Evolutionary conservation across 2,329 filamentous ascomycete species (phyloP), one percentile per base, ranked within the genome.

Genomic region (Aspergillus texensis): DNA sequence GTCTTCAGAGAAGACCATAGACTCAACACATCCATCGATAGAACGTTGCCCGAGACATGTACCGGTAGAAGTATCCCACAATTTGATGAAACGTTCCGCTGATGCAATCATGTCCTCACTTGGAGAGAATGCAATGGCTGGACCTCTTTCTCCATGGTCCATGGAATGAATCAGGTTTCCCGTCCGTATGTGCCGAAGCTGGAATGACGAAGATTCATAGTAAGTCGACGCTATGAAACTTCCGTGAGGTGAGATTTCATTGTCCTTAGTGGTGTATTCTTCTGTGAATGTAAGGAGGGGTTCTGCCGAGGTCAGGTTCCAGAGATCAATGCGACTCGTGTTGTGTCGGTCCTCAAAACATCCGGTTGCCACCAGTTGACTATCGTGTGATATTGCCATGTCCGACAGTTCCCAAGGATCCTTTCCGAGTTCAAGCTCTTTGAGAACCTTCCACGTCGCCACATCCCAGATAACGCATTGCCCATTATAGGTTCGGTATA

Each of bases 251-350:
- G 39, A 41, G 0, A 41, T 41, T 4, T 41, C 8, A 41, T 41
- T 41, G 0, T n/a, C 16, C 2, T 1, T 41, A 41, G 3, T n/a
- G n/a, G n/a, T n/a, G n/a, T n/a, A n/a, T n/a, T 16, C 16, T 19
- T n/a, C 39, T n/a, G 39, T 41, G 39, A 41, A 0, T 41, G 39
- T 10, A 3, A 41, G 39, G 19, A 41, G 8, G 0, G 39, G 39
- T 0, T 41, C 6, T 4, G 39, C 0, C 0, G 0, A 41, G 0
- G 39, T n/a, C 39, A 41, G 16, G 19, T 4, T n/a, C 39, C 39
- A 41, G 6, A 41, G 2, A 0, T 41, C 39, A 41, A 10, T 4
- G 0, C 0, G 39, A 41, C 39, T 41, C 8, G 39, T 41, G 3
- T 41, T 16, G 2, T 19, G 10, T 1, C 39, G 39, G 0, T 41